A percentile compares a stretch with the other conserved stretches of the same genome.
Conservation (phyloP, 2,329 filamentous ascomycete species). For the Monilinia fructigena region DNA sequence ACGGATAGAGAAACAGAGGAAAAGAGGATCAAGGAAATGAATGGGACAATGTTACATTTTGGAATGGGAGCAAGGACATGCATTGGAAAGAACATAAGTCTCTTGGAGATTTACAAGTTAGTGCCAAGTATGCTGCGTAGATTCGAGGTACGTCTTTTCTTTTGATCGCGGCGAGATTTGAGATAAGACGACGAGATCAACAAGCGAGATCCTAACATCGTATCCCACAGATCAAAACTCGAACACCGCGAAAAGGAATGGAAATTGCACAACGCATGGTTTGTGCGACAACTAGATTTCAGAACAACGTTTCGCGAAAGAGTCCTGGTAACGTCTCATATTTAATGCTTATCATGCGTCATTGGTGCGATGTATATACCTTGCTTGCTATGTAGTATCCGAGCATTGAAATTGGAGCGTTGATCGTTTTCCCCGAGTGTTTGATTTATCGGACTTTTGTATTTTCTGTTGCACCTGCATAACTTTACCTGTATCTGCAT, state of each 20-base stretch:
- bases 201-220: neutral
- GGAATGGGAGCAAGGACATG: slow-evolving; percentile 70
- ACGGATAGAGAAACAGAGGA: slow-evolving; percentile 45
- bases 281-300: slow-evolving; percentile 60
- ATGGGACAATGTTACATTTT: slow-evolving; percentile 70
- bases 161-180: neutral
- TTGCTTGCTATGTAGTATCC: too few species aligned
- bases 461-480: too few species aligned
- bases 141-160: slow-evolving; percentile 54
- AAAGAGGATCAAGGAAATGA: slow-evolving; percentile 62
- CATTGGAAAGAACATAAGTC: slow-evolving; percentile 64
- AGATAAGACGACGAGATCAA: neutral
- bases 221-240: slow-evolving; percentile 50
- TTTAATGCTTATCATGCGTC: too few species aligned
- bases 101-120: slow-evolving; percentile 63
- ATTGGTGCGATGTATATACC: too few species aligned
- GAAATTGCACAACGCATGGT: slow-evolving; percentile 61
- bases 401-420: too few species aligned
- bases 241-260: slow-evolving; percentile 56
- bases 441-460: too few species aligned
- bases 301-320: slow-evolving; percentile 35
- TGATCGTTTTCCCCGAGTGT: too few species aligned
- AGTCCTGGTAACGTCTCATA: too few species aligned
- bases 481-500: too few species aligned
- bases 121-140: slow-evolving; percentile 60